phyloP scores from a whole-genome alignment of 192 early-diverging fungal genomes.

The Kickxella alabastrina region DNA sequence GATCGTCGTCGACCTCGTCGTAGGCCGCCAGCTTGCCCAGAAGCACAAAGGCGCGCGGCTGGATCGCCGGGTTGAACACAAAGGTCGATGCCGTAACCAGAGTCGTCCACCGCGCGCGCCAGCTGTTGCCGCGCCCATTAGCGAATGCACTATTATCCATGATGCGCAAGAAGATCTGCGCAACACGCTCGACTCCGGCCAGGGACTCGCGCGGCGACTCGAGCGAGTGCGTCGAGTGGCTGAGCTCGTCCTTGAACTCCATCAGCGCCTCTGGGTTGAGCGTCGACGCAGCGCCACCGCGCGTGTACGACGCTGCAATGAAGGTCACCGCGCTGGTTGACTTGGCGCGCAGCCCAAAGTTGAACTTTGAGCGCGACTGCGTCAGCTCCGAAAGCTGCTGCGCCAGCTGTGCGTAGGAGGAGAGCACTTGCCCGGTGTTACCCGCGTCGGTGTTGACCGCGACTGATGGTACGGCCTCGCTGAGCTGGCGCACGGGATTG shows the following conservation, averaged over 20 bases:
- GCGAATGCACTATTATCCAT: constrained; percentile 49
- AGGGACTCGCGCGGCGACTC: constrained; percentile 47
- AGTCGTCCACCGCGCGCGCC: constrained; percentile 91
- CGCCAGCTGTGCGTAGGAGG: constrained; percentile 61
- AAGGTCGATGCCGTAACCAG: constrained; percentile 89
- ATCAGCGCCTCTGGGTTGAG: constrained; percentile 50
- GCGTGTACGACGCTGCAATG: constrained; percentile 51
- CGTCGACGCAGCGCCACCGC: constrained; percentile 49
- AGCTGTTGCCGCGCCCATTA: constrained; percentile 67
- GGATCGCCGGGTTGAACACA: constrained; percentile 89
- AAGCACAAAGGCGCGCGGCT: constrained; percentile 89
- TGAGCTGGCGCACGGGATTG: constrained; percentile 52
- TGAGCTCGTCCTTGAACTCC: constrained; percentile 50
- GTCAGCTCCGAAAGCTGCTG: constrained; percentile 50
- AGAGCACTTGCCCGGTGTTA: constrained; percentile 51
- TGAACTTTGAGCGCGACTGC: constrained; percentile 42
- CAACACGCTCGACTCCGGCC: constrained; percentile 57
- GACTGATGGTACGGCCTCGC: no score
- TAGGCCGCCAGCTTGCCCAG: constrained; percentile 78
- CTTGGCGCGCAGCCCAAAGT: constrained; percentile 51
- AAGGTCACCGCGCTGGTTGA: constrained; percentile 51
- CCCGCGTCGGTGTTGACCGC: neutral
- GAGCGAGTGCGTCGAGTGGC: constrained; percentile 2
- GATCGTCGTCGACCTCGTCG: constrained; percentile 87
- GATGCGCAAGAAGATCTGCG: constrained; percentile 56